A percentile compares a stretch with the other conserved stretches of the same genome.
These are phyloP conservation scores for Ceratocystis ficicola DNA, from an alignment of 2,329 filamentous ascomycete genomes.

Conservation along the genomic window DNA sequence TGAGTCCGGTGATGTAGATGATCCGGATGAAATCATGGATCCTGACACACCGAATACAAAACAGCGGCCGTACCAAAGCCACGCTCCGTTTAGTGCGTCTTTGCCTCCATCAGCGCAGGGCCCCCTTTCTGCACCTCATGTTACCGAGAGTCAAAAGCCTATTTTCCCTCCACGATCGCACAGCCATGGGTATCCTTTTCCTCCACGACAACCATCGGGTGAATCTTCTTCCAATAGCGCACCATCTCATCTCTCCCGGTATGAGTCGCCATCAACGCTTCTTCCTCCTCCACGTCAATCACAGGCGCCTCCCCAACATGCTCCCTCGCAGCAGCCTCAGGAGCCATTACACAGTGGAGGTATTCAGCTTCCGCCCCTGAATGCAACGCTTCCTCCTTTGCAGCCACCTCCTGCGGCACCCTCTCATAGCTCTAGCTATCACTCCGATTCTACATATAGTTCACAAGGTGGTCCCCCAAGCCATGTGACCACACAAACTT, in stretches of 20 bases:
- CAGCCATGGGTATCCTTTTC: slow-evolving; percentile 4
- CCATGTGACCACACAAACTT: slow-evolving; percentile 1
- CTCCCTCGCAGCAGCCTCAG: background rate
- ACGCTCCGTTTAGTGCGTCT: slow-evolving; percentile 16
- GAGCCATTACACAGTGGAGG: background rate
- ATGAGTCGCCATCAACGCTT: slow-evolving; percentile 2
- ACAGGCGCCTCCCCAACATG: slow-evolving; percentile 20
- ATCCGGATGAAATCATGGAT: slow-evolving; percentile 30
- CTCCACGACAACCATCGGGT: background rate
- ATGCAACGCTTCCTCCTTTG: background rate
- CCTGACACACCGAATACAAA: slow-evolving; percentile 19
- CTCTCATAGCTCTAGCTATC: slow-evolving; percentile 19
- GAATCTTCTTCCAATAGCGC: background rate
- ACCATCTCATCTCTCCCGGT: background rate
- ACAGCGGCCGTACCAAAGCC: slow-evolving; percentile 14
- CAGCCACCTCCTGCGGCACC: slow-evolving; percentile 18
- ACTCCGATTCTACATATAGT: slow-evolving; percentile 13
- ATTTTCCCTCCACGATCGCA: slow-evolving; percentile 5
- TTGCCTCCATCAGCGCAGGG: slow-evolving; percentile 20
- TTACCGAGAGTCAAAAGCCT: slow-evolving; percentile 10
- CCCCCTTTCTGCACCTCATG: slow-evolving; percentile 26
- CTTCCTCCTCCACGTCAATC: slow-evolving; percentile 9
- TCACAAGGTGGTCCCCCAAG: background rate
- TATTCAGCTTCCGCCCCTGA: slow-evolving; percentile 13
- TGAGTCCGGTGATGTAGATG: slow-evolving; percentile 41